Evolutionary conservation across 495 filamentous ascomycete genomes (phyloP).

Genomic region (Hypoxylon lenormandii): DNA sequence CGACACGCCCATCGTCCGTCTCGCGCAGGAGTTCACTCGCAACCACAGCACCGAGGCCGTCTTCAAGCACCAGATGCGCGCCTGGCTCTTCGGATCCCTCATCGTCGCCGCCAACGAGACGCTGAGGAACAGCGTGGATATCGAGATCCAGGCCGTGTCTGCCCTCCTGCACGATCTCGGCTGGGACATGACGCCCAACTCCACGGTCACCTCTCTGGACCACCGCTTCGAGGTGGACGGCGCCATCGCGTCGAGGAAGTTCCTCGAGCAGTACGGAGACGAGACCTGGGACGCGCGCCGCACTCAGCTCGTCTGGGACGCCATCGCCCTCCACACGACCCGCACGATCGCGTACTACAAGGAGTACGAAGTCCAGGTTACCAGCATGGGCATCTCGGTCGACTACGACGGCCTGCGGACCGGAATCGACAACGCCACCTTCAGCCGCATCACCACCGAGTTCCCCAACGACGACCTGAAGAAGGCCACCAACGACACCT

Average conservation of each 20-base stretch:
- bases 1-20: conserved; percentile 56
- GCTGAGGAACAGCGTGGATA: conserved; percentile 52
- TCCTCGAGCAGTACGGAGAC: conserved; percentile 47
- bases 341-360: conserved; percentile 55
- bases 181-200: conserved; percentile 54
- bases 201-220: conserved; percentile 48
- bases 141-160: conserved; percentile 63
- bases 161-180: conserved; percentile 68
- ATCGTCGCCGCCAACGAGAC: conserved; percentile 54
- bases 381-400: conserved; percentile 52
- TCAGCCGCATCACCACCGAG: conserved; percentile 44
- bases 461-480: conserved; percentile 52
- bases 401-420: conserved; percentile 57
- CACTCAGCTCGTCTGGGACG: conserved; percentile 59
- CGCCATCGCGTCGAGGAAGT: conserved; percentile 55
- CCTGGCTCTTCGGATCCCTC: conserved; percentile 56
- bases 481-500: conserved; percentile 50
- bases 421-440: conserved; percentile 53
- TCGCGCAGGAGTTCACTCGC: conserved; percentile 56
- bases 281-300: conserved; percentile 54
- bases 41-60: conserved; percentile 50
- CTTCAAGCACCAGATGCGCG: conserved; percentile 61
- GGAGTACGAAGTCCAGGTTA: conserved; percentile 53
- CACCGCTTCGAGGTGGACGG: conserved; percentile 62
- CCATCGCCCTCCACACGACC: conserved; percentile 58